phyloP scores from a whole-genome alignment of 169 alveolate species.

The Amoebophrya sp. region DNA sequence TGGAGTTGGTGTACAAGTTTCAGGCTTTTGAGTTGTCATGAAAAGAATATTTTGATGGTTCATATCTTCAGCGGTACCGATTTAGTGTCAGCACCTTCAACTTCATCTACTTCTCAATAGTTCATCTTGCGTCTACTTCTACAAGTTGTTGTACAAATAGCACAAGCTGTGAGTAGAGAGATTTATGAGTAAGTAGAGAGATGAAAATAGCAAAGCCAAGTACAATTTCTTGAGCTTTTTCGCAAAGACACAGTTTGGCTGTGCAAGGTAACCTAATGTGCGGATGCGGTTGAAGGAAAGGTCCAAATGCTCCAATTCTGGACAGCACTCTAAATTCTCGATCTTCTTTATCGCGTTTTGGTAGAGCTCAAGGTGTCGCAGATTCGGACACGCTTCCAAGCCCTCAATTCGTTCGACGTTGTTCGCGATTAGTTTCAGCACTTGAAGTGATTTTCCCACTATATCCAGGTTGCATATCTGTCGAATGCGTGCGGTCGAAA shows the following conservation, averaged over 20 bases:
- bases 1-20: neutral
- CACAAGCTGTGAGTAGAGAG: too few relatives aligned
- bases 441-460: constrained; percentile 19
- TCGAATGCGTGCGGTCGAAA: neutral
- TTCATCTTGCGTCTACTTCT: too few relatives aligned
- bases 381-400: constrained; percentile 52
- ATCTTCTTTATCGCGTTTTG: constrained; percentile 66
- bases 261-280: constrained; percentile 50
- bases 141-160: too few relatives aligned
- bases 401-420: constrained; percentile 43
- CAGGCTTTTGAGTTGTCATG: too few relatives aligned
- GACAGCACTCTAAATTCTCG: constrained; percentile 57
- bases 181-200: too few relatives aligned
- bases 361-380: constrained; percentile 71
- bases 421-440: constrained; percentile 45
- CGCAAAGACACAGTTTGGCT: neutral
- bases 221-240: neutral
- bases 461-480: neutral
- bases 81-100: too few relatives aligned
- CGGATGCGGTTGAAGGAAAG: constrained; percentile 55
- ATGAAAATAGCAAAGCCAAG: too few relatives aligned
- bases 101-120: too few relatives aligned
- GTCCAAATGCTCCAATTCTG: constrained; percentile 51
- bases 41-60: too few relatives aligned
- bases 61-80: too few relatives aligned